Evolutionary conservation across 306 rosid genomes (phyloP).

Genomic region (Corylus americana): DNA sequence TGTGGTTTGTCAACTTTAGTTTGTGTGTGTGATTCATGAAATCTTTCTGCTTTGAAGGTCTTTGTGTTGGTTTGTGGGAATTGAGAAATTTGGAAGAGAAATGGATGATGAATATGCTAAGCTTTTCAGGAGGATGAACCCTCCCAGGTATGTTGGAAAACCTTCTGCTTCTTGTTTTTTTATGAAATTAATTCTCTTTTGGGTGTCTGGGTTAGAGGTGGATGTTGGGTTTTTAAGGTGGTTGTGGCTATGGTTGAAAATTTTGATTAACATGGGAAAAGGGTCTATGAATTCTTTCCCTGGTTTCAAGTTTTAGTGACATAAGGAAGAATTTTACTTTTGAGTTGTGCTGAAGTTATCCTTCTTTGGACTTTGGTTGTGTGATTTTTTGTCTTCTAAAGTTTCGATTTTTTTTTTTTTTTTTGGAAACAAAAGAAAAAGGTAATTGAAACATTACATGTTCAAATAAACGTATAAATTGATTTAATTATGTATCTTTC

Average conservation of each 20-base stretch:
- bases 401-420: background rate
- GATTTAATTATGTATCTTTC: background rate
- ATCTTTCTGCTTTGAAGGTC: conserved; percentile 9
- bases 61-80: background rate
- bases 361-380: background rate
- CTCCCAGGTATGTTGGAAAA: conserved; percentile 46
- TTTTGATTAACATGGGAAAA: background rate
- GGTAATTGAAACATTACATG: background rate
- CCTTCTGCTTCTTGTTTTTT: background rate
- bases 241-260: background rate
- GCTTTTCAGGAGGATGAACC: conserved; percentile 65
- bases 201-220: background rate
- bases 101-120: conserved; percentile 65
- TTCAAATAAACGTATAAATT: background rate
- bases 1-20: background rate
- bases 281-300: background rate
- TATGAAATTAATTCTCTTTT: background rate
- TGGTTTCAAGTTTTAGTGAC: background rate
- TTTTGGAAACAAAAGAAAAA: background rate
- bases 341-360: background rate
- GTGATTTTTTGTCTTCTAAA: background rate
- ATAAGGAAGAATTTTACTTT: background rate
- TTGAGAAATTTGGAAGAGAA: background rate
- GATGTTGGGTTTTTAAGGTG: background rate
- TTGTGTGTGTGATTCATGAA: background rate